A percentile compares a stretch with the other conserved stretches of the same genome.
These are phyloP conservation scores for Fragaria nilgerrensis DNA, from an alignment of 306 rosid genomes.

Conservation along the genomic window DNA sequence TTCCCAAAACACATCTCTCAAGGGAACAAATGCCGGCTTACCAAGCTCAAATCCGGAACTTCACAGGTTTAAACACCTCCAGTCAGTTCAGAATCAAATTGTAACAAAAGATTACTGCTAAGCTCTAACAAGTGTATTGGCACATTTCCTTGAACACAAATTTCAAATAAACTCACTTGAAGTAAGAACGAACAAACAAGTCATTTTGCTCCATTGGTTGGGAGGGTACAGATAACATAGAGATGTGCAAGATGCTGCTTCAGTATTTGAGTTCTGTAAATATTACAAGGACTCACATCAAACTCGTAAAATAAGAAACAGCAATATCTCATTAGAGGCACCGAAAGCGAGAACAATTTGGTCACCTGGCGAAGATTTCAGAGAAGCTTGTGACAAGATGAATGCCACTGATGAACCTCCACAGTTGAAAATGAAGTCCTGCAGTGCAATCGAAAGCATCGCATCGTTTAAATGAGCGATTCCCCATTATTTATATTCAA, in stretches of 20 bases:
- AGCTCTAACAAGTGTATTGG: not conserved
- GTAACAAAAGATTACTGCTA: not conserved
- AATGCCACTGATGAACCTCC: constrained; percentile 87
- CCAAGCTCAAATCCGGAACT: constrained; percentile 76
- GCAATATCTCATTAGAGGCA: not conserved
- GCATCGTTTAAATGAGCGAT: constrained; percentile 16
- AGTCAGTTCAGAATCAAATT: not conserved
- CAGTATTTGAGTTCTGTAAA: constrained; percentile 63
- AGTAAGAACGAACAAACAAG: constrained; percentile 66
- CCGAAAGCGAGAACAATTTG: constrained; percentile 5
- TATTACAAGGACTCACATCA: not conserved
- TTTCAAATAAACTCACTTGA: constrained; percentile 53
- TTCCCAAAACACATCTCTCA: constrained; percentile 91
- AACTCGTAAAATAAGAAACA: constrained; percentile 12
- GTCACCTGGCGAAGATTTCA: constrained; percentile 58
- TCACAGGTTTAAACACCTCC: constrained; percentile 17
- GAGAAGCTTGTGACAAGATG: constrained; percentile 60
- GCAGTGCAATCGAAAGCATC: constrained; percentile 9
- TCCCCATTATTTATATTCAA: not conserved
- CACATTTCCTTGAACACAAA: constrained; percentile 2
- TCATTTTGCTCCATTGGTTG: constrained; percentile 54
- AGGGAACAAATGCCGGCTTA: constrained; percentile 84
- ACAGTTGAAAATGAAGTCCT: constrained; percentile 95
- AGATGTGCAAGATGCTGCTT: constrained; percentile 70
- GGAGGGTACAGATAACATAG: constrained; percentile 56